Conservation (phyloP, 805 yeast genomes). For the Yamadazyma takamatsuzukensis region DNA sequence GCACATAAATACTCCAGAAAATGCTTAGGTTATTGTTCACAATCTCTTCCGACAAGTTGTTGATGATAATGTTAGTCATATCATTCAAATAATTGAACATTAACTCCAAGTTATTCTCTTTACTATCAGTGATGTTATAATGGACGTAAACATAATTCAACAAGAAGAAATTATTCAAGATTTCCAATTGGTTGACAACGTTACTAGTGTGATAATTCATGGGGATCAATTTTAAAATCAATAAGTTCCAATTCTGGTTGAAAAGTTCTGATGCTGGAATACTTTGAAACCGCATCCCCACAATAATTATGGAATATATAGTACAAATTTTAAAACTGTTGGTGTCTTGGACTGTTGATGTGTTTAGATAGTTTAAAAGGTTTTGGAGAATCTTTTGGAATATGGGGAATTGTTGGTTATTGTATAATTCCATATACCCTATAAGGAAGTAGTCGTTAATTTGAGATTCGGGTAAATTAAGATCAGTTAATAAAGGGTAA, state of each 20-base stretch:
- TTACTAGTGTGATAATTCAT: slow-evolving; percentile 19
- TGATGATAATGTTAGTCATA: slow-evolving; percentile 39
- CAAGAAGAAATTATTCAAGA: slow-evolving; percentile 44
- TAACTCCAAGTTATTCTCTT: slow-evolving; percentile 24
- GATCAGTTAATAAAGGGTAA: slow-evolving; percentile 13
- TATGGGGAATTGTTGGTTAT: slow-evolving; percentile 10
- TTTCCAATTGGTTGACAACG: slow-evolving; percentile 16
- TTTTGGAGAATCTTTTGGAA: slow-evolving; percentile 20
- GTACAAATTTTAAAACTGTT: slow-evolving; percentile 36
- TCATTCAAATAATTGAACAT: slow-evolving; percentile 49
- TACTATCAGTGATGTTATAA: slow-evolving; percentile 21
- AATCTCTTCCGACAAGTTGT: slow-evolving; percentile 23
- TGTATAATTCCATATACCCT: slow-evolving; percentile 24
- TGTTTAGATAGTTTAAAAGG: slow-evolving; percentile 20
- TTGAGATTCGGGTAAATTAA: slow-evolving; percentile 14
- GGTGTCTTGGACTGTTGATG: slow-evolving; percentile 11
- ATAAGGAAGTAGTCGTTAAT: slow-evolving; percentile 27
- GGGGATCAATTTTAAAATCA: slow-evolving; percentile 32
- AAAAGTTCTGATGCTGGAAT: slow-evolving; percentile 35
- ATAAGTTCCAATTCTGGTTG: slow-evolving; percentile 44
- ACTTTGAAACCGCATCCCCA: slow-evolving; percentile 31
- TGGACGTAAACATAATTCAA: slow-evolving; percentile 41
- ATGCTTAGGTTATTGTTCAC: slow-evolving; percentile 20
- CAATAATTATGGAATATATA: slow-evolving; percentile 41
- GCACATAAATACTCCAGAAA: slow-evolving; percentile 47